A percentile compares a stretch with the other conserved stretches of the same genome.
Evolutionary conservation across 768 basidiomycete species (phyloP).

Genomic region (Kwoniella sp.): DNA sequence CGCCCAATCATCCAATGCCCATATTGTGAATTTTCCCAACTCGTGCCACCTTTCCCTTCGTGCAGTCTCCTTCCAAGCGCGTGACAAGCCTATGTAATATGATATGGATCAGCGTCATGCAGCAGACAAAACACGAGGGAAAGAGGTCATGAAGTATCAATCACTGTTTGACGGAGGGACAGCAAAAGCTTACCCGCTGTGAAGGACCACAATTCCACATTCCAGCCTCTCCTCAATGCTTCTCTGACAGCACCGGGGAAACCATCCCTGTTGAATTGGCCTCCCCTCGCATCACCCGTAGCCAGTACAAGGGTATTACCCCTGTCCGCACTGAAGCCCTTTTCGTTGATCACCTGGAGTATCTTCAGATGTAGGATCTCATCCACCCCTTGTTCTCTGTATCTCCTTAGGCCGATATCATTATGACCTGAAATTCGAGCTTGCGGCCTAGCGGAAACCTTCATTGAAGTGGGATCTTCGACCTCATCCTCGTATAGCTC

Average conservation of each 20-base stretch:
- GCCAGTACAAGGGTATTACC: slow-evolving; percentile 74
- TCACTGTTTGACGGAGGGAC: not conserved
- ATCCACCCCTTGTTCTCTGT: slow-evolving; percentile 87
- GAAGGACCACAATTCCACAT: slow-evolving; percentile 93
- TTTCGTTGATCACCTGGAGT: slow-evolving; percentile 68
- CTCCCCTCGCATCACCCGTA: slow-evolving; percentile 89
- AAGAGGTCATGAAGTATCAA: too few species aligned
- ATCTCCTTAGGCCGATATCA: slow-evolving; percentile 31
- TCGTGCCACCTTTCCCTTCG: slow-evolving; percentile 42
- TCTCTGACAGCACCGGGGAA: slow-evolving; percentile 84
- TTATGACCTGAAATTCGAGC: slow-evolving; percentile 9
- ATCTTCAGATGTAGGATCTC: slow-evolving; percentile 91
- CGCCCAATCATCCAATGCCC: slow-evolving; percentile 49
- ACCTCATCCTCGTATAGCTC: slow-evolving; percentile 46
- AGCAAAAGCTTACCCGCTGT: slow-evolving; percentile 61
- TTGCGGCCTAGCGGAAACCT: slow-evolving; percentile 27
- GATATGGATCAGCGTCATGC: not conserved
- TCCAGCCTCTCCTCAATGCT: slow-evolving; percentile 87
- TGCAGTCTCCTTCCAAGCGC: slow-evolving; percentile 47
- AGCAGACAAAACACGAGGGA: not conserved
- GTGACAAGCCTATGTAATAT: slow-evolving; percentile 32
- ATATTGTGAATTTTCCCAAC: slow-evolving; percentile 41
- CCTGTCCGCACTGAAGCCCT: slow-evolving; percentile 59
- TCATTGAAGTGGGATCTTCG: slow-evolving; percentile 29
- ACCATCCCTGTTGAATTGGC: slow-evolving; percentile 89